A percentile compares a stretch with the other conserved stretches of the same genome.
phyloP scores from a whole-genome alignment of 2,329 filamentous ascomycete species.

The Venturia effusa region DNA sequence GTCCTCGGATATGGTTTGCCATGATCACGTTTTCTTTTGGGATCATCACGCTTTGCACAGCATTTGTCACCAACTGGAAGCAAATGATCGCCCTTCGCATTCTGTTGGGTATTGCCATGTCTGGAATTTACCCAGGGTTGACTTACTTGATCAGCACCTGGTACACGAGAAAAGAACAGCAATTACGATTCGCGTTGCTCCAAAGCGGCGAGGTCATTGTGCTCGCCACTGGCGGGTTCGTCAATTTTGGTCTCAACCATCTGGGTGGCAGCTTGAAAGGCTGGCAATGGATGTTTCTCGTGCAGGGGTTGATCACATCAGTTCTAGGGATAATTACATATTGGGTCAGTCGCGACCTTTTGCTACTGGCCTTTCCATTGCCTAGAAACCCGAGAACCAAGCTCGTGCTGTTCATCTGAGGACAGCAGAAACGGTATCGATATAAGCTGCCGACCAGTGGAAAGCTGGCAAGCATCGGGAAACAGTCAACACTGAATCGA shows the following conservation, averaged over 20 bases:
- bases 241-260: slow-evolving; percentile 59
- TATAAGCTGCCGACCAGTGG: too few species aligned
- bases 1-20: slow-evolving; percentile 53
- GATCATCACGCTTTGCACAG: slow-evolving; percentile 35
- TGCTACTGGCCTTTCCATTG: not conserved
- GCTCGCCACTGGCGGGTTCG: slow-evolving; percentile 53
- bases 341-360: slow-evolving; percentile 24
- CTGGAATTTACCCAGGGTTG: slow-evolving; percentile 42
- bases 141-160: slow-evolving; percentile 46
- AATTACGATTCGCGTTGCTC: slow-evolving; percentile 53
- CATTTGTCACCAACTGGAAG: slow-evolving; percentile 40
- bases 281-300: slow-evolving; percentile 61
- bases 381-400: not conserved
- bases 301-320: slow-evolving; percentile 50
- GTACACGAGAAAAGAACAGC: slow-evolving; percentile 52
- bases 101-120: slow-evolving; percentile 43
- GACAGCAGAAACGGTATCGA: not conserved
- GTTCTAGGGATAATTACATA: slow-evolving; percentile 50
- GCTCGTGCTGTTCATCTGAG: not conserved
- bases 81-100: slow-evolving; percentile 39
- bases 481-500: too few species aligned
- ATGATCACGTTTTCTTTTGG: slow-evolving; percentile 44
- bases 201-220: slow-evolving; percentile 55
- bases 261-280: slow-evolving; percentile 47
- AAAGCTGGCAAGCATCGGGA: too few species aligned